These are phyloP conservation scores for Pichia cactophila DNA, from an alignment of 1,139 yeast genomes.

Conservation along the genomic window DNA sequence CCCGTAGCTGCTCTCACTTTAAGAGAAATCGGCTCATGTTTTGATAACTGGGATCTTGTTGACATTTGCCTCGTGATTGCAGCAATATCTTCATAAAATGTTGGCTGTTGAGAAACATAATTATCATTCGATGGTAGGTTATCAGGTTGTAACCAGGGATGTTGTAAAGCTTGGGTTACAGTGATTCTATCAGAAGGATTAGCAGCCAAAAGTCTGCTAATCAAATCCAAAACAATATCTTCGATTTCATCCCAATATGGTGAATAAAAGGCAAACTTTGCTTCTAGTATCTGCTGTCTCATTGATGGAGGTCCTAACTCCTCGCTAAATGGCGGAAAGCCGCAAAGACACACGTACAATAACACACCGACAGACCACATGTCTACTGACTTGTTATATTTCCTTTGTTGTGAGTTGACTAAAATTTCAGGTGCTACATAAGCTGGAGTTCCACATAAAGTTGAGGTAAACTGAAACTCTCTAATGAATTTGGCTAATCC, in stretches of 20 bases:
- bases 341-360: slow-evolving; percentile 69
- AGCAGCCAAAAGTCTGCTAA: slow-evolving; percentile 51
- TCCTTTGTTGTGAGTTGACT: slow-evolving; percentile 36
- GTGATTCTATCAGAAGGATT: slow-evolving; percentile 48
- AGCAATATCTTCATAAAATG: slow-evolving; percentile 5
- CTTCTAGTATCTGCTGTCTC: slow-evolving; percentile 64
- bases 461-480: slow-evolving; percentile 66
- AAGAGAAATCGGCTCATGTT: slow-evolving; percentile 22
- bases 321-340: slow-evolving; percentile 81
- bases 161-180: slow-evolving; percentile 44
- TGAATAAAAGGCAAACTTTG: slow-evolving; percentile 64
- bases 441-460: slow-evolving; percentile 79
- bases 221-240: slow-evolving; percentile 59
- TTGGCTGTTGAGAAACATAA: not conserved
- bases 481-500: slow-evolving; percentile 76
- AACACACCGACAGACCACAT: slow-evolving; percentile 78
- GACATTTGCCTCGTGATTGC: slow-evolving; percentile 17
- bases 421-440: slow-evolving; percentile 79
- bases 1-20: slow-evolving; percentile 22
- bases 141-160: slow-evolving; percentile 44
- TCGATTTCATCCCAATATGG: slow-evolving; percentile 73
- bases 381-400: slow-evolving; percentile 66
- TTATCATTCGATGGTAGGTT: not conserved
- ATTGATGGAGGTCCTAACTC: slow-evolving; percentile 73
- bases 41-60: slow-evolving; percentile 20